phyloP scores from a whole-genome alignment of 2,329 filamentous ascomycete genomes.

The Sporothrix phasma region DNA sequence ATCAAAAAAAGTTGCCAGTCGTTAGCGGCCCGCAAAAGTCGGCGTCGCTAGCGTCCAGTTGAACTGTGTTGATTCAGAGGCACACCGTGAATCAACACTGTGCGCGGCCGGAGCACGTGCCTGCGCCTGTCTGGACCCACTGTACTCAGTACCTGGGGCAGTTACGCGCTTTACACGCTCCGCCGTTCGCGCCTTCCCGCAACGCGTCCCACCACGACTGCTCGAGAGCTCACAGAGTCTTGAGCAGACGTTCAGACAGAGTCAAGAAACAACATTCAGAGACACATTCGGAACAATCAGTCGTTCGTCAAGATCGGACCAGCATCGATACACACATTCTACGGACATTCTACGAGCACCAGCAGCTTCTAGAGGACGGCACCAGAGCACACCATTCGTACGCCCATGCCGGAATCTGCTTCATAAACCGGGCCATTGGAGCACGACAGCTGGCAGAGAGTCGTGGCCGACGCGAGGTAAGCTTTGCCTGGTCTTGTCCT shows the following conservation, averaged over 20 bases:
- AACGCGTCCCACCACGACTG: constrained; percentile 9
- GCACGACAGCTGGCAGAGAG: background rate
- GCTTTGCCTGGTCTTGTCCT: background rate
- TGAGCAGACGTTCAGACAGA: background rate
- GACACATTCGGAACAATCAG: background rate
- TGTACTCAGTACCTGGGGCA: background rate
- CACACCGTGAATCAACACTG: constrained; percentile 2
- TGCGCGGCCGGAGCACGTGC: constrained; percentile 6
- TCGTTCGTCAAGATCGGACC: background rate
- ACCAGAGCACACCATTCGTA: background rate
- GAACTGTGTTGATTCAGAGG: background rate
- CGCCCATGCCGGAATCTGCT: background rate
- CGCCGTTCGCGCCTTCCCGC: constrained; percentile 12
- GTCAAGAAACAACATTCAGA: background rate
- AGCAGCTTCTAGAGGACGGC: no score
- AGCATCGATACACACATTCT: background rate
- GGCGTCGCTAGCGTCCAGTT: background rate
- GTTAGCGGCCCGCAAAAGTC: constrained; percentile 11
- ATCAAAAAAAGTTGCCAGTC: constrained; percentile 14
- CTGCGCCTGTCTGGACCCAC: constrained; percentile 6
- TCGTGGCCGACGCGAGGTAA: constrained; percentile 2
- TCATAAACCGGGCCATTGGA: background rate
- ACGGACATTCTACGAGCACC: background rate
- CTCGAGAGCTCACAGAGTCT: background rate
- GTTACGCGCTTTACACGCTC: constrained; percentile 14